Evolutionary conservation across 306 rosid species (phyloP).

Genomic region (Mimosa pudica): DNA sequence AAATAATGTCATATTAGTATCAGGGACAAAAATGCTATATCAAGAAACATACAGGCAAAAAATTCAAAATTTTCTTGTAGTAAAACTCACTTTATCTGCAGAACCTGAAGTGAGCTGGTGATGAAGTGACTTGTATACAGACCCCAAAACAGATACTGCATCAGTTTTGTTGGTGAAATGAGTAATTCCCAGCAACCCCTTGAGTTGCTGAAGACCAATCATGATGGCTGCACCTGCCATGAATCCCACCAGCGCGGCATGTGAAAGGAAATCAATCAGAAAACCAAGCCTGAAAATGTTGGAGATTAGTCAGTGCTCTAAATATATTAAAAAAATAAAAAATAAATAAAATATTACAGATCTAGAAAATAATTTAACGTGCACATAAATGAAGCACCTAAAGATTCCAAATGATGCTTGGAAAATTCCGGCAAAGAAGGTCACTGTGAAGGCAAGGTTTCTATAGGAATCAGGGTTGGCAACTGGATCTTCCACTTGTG

Average conservation of each 20-base stretch:
- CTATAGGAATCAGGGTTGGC: constrained; percentile 67
- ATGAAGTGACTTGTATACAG: constrained; percentile 57
- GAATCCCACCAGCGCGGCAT: constrained; percentile 96
- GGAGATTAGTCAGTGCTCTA: constrained; percentile 38
- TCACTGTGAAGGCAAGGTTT: constrained; percentile 65
- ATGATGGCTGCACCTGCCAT: constrained; percentile 96
- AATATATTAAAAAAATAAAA: constrained; percentile 37
- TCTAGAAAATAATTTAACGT: constrained; percentile 43
- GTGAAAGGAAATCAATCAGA: constrained; percentile 91
- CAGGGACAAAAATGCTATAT: neutral
- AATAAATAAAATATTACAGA: constrained; percentile 40
- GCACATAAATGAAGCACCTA: constrained; percentile 46
- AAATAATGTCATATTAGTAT: constrained; percentile 17
- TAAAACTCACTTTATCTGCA: constrained; percentile 39
- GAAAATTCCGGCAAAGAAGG: constrained; percentile 87
- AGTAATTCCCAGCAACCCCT: constrained; percentile 72
- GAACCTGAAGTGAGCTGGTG: constrained; percentile 33
- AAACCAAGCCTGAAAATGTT: constrained; percentile 70
- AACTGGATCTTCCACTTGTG: constrained; percentile 67
- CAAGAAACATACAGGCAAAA: neutral
- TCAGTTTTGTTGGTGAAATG: constrained; percentile 76
- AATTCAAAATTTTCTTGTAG: neutral
- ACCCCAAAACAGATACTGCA: constrained; percentile 61
- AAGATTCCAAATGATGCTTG: constrained; percentile 78
- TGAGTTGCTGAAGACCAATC: constrained; percentile 91